These are phyloP conservation scores for Yarrowia keelungensis DNA, from an alignment of 805 yeast genomes.

Conservation along the genomic window DNA sequence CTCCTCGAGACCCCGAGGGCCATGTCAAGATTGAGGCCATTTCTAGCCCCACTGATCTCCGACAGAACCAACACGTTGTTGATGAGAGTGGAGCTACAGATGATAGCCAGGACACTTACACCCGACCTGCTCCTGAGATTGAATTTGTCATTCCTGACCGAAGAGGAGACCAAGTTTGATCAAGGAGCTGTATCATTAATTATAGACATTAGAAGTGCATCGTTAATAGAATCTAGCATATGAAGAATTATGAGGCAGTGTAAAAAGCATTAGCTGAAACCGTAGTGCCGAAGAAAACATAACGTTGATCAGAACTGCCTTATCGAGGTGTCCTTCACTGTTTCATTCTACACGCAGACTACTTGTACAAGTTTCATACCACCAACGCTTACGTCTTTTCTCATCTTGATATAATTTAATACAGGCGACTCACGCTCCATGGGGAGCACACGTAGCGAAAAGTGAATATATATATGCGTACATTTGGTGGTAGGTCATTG, in stretches of 20 bases:
- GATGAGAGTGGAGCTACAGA: slow-evolving; percentile 13
- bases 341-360: no score
- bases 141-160: slow-evolving; percentile 23
- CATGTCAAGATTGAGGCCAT: slow-evolving; percentile 22
- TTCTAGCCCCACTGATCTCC: slow-evolving; percentile 10
- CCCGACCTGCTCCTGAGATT: slow-evolving; percentile 18
- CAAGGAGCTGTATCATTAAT: background rate
- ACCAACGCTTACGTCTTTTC: no score
- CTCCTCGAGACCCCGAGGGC: slow-evolving; percentile 27
- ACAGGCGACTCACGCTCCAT: slow-evolving; percentile 9
- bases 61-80: slow-evolving; percentile 10
- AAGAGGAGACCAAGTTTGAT: slow-evolving; percentile 18
- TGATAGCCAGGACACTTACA: slow-evolving; percentile 25
- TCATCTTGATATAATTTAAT: background rate
- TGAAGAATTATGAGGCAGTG: no score
- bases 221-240: background rate
- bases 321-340: no score
- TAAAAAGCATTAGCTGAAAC: no score
- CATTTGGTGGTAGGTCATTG: slow-evolving; percentile 4
- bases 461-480: slow-evolving; percentile 28
- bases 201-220: slow-evolving; percentile 15
- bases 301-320: no score
- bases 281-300: no score
- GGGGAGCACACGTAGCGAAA: slow-evolving; percentile 2
- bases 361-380: no score